A percentile compares a stretch with the other conserved stretches of the same genome.
Conservation (phyloP, 345 rosid species). For the Eutrema japonicum region DNA sequence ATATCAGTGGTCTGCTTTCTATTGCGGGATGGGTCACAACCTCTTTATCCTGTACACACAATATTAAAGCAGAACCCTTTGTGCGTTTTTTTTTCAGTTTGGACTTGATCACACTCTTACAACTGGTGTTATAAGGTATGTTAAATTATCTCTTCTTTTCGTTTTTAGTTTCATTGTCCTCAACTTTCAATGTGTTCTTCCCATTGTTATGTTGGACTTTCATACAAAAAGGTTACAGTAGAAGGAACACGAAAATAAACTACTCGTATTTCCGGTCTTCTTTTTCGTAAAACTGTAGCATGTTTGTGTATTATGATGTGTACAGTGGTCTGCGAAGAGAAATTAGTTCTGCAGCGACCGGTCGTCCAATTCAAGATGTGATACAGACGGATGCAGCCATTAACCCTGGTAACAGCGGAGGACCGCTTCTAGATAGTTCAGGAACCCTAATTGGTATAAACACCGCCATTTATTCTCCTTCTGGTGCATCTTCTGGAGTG, state of each 20-base stretch:
- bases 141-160: neutral
- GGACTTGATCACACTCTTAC: conserved; percentile 98
- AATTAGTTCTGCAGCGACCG: conserved; percentile 97
- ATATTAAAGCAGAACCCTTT: conserved; percentile 14
- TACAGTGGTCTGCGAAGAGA: conserved; percentile 91
- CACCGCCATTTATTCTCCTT: conserved; percentile 97
- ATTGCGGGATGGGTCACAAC: neutral
- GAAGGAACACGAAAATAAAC: too few species aligned
- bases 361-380: conserved; percentile 98
- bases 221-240: neutral
- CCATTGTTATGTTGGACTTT: neutral
- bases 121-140: conserved; percentile 93
- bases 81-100: conserved; percentile 58
- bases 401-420: conserved; percentile 98
- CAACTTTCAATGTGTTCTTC: neutral
- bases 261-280: neutral
- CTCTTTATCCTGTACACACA: neutral
- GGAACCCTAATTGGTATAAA: conserved; percentile 93
- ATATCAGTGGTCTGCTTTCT: neutral
- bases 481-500: conserved; percentile 99
- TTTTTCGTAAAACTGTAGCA: neutral
- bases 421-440: conserved; percentile 94
- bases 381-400: conserved; percentile 99
- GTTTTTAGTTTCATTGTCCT: neutral
- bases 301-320: conserved; percentile 34